Evolutionary conservation across 1,284 basidiomycete genomes (phyloP), one percentile per base, ranked within the genome.

Genomic region (Lignosus rhinocerotis): DNA sequence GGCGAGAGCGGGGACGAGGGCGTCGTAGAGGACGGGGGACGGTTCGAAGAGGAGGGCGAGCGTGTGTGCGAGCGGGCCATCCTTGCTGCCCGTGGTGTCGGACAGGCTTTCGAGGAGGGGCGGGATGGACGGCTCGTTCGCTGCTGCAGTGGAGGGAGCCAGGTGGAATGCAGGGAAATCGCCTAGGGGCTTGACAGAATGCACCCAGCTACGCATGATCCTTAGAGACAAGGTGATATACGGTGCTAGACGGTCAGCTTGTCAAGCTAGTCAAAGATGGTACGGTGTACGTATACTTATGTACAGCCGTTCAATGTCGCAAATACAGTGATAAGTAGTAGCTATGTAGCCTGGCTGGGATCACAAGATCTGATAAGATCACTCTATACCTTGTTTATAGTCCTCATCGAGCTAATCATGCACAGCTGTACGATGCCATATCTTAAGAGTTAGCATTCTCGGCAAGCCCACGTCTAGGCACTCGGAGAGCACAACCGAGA

Each of bases 31-130:
- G 60, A 85, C 78, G 16, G 82, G 78, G 0, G 91, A 91, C 44
- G 84, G 78, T 71, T 93, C 91, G 67, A 93, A 90, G 56, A 93
- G 80, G 38, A 79, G 69, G 1, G 80, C 72, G 36, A 90, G 77
- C 8, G 80, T 74, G 16, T 64, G 62, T 2, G 78, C 74, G 39
- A 83, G 76, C 58, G 76, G 55, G n/a, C 63, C 62, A 50, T 60
- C 44, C 12, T 53, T 19, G 48, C 58, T 56, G 4, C 62, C 36
- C 1, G 58, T 58, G 39, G 57, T 53, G 55, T 64, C 62, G 19
- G 65, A 53, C 21, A 75, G 67, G 61, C 79, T 70, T 5, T 68
- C 66, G 30, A 72, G 56, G 49, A 81, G 70, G 14, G 74, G 59
- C 36, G 79, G 76, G 42, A 81, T 65, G 39, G 71, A 61, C 75